Evolutionary conservation across 2,329 filamentous ascomycete genomes (phyloP), one percentile per base, ranked within the genome.

Genomic region (Xylaria sp.): DNA sequence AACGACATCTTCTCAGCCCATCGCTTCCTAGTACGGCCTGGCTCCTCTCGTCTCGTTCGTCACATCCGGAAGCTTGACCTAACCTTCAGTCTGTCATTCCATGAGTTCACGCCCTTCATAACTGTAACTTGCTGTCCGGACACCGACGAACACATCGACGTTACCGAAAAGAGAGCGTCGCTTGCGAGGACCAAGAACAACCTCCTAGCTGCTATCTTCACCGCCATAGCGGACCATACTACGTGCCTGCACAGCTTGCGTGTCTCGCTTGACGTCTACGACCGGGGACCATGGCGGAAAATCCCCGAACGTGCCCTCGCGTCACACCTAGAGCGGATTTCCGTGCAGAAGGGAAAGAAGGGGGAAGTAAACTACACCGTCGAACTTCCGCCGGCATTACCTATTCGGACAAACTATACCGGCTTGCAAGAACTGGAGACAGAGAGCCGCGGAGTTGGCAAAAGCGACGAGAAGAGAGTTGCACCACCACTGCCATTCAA

Each of bases 231-330:
- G 6, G 57, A 63, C 27, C 44, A 56, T 1, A 69, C 75, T 15
- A 70, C 69, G 20, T 74, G 71, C 49, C 55, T 77, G 3, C 75
- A 76, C 51, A 70, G 51, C 54, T 47, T 77, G n/a, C 74, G 71
- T 5, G 61, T 78, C 49, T 74, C 75, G 25, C 63, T 78, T 11
- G 76, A 77, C 33, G 64, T 77, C 6, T 76, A 73, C 59, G 73
- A 77, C 62, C 69, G 72, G 7, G 73, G 75, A 0, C 73, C 73
- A 7, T 77, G 76, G 76, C 72, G 74, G 22, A 74, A 73, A 51
- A 50, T 78, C 22, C 75, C 73, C 9, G 76, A 77, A 58, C 64
- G 57, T 11, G 61, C 60, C 5, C 53, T 78, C 42, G 51, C 68
- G 4, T 60, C 58, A 2, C 64, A 70, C 15, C 65, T 76, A 2